These are phyloP conservation scores for Hyphopichia burtonii DNA, from an alignment of 1,139 yeast genomes.

Conservation along the genomic window DNA sequence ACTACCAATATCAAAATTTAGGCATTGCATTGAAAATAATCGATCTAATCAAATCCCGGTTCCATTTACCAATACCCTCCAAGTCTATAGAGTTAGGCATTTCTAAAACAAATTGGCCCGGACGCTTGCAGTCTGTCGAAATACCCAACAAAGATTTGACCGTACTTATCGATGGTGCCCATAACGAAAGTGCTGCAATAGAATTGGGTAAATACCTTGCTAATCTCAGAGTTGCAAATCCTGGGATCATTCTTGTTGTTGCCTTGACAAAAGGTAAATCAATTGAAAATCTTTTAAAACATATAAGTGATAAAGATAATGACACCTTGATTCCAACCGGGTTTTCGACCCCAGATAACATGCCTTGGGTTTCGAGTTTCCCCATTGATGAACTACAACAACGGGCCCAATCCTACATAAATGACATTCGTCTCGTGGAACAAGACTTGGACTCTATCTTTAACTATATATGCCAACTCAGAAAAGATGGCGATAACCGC, in stretches of 20 bases:
- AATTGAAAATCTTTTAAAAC: conserved; percentile 48
- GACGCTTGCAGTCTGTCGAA: conserved; percentile 52
- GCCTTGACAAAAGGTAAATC: conserved; percentile 79
- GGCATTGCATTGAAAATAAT: conserved; percentile 66
- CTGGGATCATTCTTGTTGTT: conserved; percentile 58
- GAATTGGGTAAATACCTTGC: conserved; percentile 49
- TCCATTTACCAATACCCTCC: conserved; percentile 16
- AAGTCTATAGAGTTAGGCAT: conserved; percentile 52
- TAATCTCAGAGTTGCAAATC: conserved; percentile 7
- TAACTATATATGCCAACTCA: conserved; percentile 14
- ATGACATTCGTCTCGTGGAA: neutral
- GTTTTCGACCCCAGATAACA: conserved; percentile 73
- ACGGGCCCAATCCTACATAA: conserved; percentile 17
- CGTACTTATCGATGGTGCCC: conserved; percentile 85
- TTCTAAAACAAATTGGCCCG: conserved; percentile 54
- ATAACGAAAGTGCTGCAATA: conserved; percentile 78
- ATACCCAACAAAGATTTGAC: conserved; percentile 24
- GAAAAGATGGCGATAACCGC: conserved; percentile 21
- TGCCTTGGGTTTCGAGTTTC: conserved; percentile 84
- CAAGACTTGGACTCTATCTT: conserved; percentile 11
- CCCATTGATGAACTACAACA: conserved; percentile 35
- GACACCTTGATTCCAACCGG: conserved; percentile 63
- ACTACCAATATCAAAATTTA: conserved; percentile 69
- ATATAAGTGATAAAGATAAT: conserved; percentile 39
- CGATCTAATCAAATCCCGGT: conserved; percentile 27